Conservation (phyloP, 495 filamentous ascomycete genomes). For the Talaromyces stipitatus region DNA sequence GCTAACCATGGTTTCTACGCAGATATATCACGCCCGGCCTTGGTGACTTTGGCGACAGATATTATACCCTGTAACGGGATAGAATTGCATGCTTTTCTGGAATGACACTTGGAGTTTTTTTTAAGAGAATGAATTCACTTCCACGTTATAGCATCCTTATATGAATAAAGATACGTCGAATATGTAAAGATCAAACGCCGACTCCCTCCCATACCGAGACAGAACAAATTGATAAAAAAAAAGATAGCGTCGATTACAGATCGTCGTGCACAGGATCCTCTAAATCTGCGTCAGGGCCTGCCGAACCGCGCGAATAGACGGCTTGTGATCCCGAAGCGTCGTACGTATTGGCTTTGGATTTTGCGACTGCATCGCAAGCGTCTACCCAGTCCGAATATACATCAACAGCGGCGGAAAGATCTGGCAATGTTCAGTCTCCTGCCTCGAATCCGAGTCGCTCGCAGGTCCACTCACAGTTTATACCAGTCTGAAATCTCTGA, state of each 20-base stretch:
- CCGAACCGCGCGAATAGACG: slow-evolving; percentile 13
- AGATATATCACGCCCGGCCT: slow-evolving; percentile 96
- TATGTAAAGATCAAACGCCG: background rate
- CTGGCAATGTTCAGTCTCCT: slow-evolving; percentile 29
- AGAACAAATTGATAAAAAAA: background rate
- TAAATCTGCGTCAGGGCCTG: background rate
- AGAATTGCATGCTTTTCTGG: background rate
- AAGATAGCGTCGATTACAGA: background rate
- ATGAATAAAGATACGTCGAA: background rate
- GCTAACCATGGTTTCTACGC: slow-evolving; percentile 18
- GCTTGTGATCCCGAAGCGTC: slow-evolving; percentile 34
- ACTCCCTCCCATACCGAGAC: background rate
- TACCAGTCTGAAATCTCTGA: slow-evolving; percentile 81
- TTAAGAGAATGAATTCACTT: background rate
- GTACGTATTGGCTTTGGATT: slow-evolving; percentile 49
- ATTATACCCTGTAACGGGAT: slow-evolving; percentile 75
- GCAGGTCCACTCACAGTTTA: slow-evolving; percentile 65
- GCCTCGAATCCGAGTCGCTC: background rate
- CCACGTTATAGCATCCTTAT: background rate
- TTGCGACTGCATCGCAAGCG: slow-evolving; percentile 78
- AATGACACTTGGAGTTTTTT: background rate
- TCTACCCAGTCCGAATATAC: slow-evolving; percentile 99
- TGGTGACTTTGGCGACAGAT: slow-evolving; percentile 94
- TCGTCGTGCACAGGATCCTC: background rate
- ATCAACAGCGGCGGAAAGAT: slow-evolving; percentile 82